These are phyloP conservation scores for Populus deltoides DNA, from an alignment of 345 rosid genomes.

Conservation along the genomic window DNA sequence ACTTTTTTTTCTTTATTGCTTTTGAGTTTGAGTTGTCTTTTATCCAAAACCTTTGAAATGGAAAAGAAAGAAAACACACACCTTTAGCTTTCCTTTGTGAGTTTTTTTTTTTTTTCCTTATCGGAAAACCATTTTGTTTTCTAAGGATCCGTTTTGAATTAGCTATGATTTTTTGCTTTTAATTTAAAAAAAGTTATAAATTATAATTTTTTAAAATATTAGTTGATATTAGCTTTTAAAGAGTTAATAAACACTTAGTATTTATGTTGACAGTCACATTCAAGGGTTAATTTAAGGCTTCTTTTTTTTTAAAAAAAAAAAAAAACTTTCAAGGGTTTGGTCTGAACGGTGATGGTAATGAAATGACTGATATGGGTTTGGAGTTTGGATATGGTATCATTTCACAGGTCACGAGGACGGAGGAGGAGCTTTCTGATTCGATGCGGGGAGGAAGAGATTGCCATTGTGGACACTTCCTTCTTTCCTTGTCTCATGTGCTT, in stretches of 20 bases:
- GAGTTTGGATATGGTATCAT: constrained; percentile 6
- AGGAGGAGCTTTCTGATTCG: neutral
- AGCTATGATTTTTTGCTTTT: too few relatives aligned
- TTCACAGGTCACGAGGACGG: constrained; percentile 10
- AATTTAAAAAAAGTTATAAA: too few relatives aligned
- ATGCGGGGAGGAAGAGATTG: neutral
- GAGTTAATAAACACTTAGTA: too few relatives aligned
- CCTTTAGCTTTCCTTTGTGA: neutral
- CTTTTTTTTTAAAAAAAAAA: too few relatives aligned
- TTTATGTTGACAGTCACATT: too few relatives aligned
- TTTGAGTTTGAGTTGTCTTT: neutral
- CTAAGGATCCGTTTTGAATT: neutral
- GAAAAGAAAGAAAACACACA: neutral
- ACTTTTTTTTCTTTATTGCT: neutral
- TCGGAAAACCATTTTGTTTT: neutral
- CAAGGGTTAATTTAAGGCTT: too few relatives aligned
- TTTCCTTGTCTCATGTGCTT: neutral
- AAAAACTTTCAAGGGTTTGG: neutral
- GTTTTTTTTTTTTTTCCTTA: neutral
- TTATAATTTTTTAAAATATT: too few relatives aligned
- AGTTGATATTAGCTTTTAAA: too few relatives aligned
- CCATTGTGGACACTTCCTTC: neutral
- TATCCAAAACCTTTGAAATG: constrained; percentile 7
- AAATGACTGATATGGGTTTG: neutral
- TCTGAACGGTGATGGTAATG: neutral